Base-by-base conservation (phyloP, 2,329 filamentous ascomycete species). In the Colletotrichum sidae region DNA sequence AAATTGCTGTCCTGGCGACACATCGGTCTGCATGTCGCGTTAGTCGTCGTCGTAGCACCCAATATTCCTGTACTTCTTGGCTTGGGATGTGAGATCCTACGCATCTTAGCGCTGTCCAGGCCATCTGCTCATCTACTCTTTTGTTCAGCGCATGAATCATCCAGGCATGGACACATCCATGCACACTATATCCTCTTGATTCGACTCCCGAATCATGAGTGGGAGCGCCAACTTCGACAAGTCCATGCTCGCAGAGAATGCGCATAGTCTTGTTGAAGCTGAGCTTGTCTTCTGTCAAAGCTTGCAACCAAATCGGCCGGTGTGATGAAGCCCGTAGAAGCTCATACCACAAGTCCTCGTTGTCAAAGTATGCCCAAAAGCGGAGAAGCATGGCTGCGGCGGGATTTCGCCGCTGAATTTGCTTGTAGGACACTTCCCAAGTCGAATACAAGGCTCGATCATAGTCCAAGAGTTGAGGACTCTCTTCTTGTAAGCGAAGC, bases 341-440 rank as follows among this genome's bases (percentile, higher is more conserved):
- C 58, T 81, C 75, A 67, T 75, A 81, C 81, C 78, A 84, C 4
- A 84, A 67, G 67, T 82, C 79, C 12, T 77, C 71, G 66, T 79
- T 78, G 65, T 78, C 74, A 61, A 84, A 79, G 62, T 75, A 79
- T n/a, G 77, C 79, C 74, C 78, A 79, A 13, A 81, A 69, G n/a
- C 72, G 59, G 13, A 84, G 74, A 1, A 83, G 71, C 35, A 72
- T 68, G 34, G 78, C 77, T 17, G 69, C 47, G 71, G 15, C 5
- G 7, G 65, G 55, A 51, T 75, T 74, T 38, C 72, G 70, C 63
- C 72, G 69, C 67, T 78, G 55, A 38, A 84, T 73, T 17, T 78
- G 69, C 37, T 71, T 52, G 51, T 75, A 79, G 11, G 79, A 79
- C 33, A 83, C 63, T n/a, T 77, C 59, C 79, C 75, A 81, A 42